Base-by-base conservation (phyloP, 73 alveolate species). In the Strombidium stylifer region DNA sequence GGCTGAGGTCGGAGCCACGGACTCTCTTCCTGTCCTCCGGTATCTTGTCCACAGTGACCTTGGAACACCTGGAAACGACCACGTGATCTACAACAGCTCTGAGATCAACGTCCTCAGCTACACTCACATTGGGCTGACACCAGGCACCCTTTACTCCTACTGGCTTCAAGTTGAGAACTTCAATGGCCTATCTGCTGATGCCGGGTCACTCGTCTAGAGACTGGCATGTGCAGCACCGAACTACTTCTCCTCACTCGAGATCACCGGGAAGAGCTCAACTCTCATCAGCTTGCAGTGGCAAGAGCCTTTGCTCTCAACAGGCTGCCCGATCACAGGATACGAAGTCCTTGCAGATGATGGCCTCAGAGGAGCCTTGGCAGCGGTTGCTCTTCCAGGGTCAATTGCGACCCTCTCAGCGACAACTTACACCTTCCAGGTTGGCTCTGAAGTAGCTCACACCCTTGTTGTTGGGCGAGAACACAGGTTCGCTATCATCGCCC, bases 311-410 rank as follows among this genome's bases (percentile, higher is more conserved):
- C 85, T 80, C 55, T 67, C 61, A 56, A 89, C 87, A 45, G 91
- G 95, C 12, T 41, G 82, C 24, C 36, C 82, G 23, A 61, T 80
- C 0, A 18, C 61, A 0, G 35, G 23, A 5, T 85, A 73, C 72
- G 74, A 47, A 15, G 30, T 85, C 14, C 61, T 64, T 46, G 80
- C 45, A 19, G 84, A 85, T 80, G 78, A 71, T 69, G 95, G 95
- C 4, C 28, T 37, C 34, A 73, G 50, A 61, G 77, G 86, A 16
- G 26, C 25, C 28, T 66, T 52, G 21, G 66, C 50, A 5, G 48
- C 25, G 21, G 53, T n/a, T n/a, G n/a, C n/a, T n/a, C n/a, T n/a
- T n/a, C n/a, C n/a, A n/a, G n/a, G n/a, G n/a, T n/a, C n/a, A n/a
- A n/a, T n/a, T n/a, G n/a, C n/a, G n/a, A n/a, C n/a, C n/a, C n/a